Conservation (phyloP, 257 asterid genomes). For the Rehmannia glutinosa region DNA sequence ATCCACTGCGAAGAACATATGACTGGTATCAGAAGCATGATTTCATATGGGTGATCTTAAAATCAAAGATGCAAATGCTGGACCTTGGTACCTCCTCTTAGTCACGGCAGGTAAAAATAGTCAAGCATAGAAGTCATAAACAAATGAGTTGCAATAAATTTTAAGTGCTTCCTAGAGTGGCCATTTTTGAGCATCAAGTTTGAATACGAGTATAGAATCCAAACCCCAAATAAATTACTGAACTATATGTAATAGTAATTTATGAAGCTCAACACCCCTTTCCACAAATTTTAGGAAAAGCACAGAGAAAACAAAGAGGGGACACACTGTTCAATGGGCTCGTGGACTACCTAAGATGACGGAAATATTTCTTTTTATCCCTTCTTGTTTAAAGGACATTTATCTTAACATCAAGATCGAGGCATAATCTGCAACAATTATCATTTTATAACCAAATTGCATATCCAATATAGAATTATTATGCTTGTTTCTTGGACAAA, state of each 20-base stretch:
- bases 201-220: background rate
- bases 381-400: background rate
- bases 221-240: background rate
- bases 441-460: background rate
- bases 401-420: background rate
- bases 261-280: background rate
- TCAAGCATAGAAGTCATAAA: constrained; percentile 1
- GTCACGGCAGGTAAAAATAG: background rate
- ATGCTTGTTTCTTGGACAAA: background rate
- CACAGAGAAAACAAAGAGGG: background rate
- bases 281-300: too few species aligned
- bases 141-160: background rate
- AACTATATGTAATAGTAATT: background rate
- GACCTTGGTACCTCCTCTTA: background rate
- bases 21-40: constrained; percentile 25
- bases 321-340: background rate
- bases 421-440: background rate
- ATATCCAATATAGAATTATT: background rate
- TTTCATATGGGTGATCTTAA: background rate
- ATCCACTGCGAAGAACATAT: constrained; percentile 49
- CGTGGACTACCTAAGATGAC: background rate
- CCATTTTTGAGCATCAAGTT: background rate
- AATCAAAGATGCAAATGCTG: background rate
- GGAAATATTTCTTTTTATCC: background rate
- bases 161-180: background rate